Conservation (phyloP, 306 rosid genomes). For the Neltuma alba region DNA sequence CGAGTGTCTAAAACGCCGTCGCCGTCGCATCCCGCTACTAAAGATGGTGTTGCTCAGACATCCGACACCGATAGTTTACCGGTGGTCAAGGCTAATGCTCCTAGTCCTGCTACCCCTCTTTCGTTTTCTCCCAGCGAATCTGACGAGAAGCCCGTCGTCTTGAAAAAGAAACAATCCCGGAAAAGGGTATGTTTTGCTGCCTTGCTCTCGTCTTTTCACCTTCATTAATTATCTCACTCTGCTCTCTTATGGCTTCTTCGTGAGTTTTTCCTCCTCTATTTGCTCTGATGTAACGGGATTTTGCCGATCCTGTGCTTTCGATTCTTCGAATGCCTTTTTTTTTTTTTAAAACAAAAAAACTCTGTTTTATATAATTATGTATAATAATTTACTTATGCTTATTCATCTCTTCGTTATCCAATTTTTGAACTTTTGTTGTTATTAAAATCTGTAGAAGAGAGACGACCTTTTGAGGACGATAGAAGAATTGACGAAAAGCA, state of each 20-base stretch:
- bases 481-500: slow-evolving; percentile 33
- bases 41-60: neutral
- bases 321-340: no score
- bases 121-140: slow-evolving; percentile 58
- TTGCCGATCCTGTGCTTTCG: neutral
- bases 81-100: slow-evolving; percentile 40
- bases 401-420: neutral
- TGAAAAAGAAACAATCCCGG: slow-evolving; percentile 28
- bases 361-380: neutral
- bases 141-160: slow-evolving; percentile 45
- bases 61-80: slow-evolving; percentile 7
- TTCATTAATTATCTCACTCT: neutral
- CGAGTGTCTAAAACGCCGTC: slow-evolving; percentile 11
- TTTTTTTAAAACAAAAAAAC: neutral
- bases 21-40: slow-evolving; percentile 14
- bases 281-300: neutral
- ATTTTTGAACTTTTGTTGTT: neutral
- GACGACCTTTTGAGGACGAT: slow-evolving; percentile 42
- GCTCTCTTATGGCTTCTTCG: neutral
- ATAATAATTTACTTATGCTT: neutral
- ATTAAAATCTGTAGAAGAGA: slow-evolving; percentile 41
- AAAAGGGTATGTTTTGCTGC: slow-evolving; percentile 49
- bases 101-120: slow-evolving; percentile 60
- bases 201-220: neutral
- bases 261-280: neutral